Evolutionary conservation across 2,329 filamentous ascomycete genomes (phyloP), one percentile per base, ranked within the genome.

Genomic region (Fusarium nematophilum): DNA sequence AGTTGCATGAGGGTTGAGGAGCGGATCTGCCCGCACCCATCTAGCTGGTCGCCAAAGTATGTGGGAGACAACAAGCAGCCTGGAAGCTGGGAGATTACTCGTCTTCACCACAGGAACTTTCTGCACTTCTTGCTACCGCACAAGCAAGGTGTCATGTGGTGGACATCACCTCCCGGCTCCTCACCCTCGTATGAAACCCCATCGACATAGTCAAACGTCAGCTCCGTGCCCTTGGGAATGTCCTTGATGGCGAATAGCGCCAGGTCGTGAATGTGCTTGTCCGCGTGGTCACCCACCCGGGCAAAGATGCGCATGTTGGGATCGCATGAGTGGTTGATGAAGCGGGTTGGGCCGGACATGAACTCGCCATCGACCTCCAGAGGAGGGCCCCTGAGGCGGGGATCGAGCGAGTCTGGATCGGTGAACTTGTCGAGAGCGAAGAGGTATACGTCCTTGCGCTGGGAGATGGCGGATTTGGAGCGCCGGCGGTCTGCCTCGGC

Each of bases 401-500:
- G 75, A 56, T 89, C 85, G 9, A 81, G 75, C 2, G 83, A 86
- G 6, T 80, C 65, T 0, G 80, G 76, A 49, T 90, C 83, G 1
- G 80, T 84, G 70, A 93, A 94, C 70, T 95, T 95, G 78, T 96
- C 92, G 2, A 96, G 84, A 1, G 84, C 86, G 72, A 94, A 95
- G 2, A 95, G 82, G 65, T 95, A 95, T 0, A 90, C 86, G 17
- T 90, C 87, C 66, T 93, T 93, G n/a, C 81, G 81, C 54, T 85
- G 80, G 0, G 83, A 82, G 3, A 84, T 75, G 25, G 79, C 78
- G 3, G 86, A 83, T 1, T 78, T 75, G 1, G 78, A 76, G 6
- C 91, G 88, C 3, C 92, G 86, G 2, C 79, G 77, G 13, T 87
- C 82, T 0, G 91, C 90, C 74, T 93, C 87, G 3, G 73, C 65